Percentiles rank a stretch among this genome's conserved stretches.
Evolutionary conservation across 23 red algal genomes (phyloP).

Genomic region (Gracilariopsis chorda): DNA sequence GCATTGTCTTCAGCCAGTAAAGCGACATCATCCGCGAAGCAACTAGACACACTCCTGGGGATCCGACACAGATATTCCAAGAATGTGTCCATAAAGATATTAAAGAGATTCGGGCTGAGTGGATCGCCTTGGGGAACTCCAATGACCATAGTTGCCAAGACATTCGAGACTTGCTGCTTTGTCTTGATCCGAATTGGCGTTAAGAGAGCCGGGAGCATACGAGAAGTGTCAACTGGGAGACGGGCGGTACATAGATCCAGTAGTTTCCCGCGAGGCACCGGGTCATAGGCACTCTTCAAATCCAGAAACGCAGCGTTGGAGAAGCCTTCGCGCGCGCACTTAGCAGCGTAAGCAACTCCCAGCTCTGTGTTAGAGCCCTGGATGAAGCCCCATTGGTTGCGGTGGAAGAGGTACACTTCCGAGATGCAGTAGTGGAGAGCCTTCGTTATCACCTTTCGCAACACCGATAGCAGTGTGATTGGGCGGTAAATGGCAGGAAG

Average conservation of each 20-base stretch:
- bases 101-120: constrained; percentile 11
- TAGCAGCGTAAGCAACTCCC: neutral
- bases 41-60: neutral
- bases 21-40: constrained; percentile 26
- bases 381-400: constrained; percentile 9
- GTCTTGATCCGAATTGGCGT: neutral
- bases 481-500: neutral
- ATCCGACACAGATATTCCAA: neutral
- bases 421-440: neutral
- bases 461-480: neutral
- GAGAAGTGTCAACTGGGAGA: neutral
- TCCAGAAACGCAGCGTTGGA: neutral
- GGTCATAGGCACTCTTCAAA: neutral
- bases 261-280: constrained; percentile 1
- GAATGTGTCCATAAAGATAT: constrained; percentile 36
- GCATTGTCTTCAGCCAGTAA: neutral
- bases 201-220: neutral
- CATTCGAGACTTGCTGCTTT: neutral
- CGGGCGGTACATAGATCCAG: neutral
- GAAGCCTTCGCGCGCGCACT: neutral
- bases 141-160: neutral
- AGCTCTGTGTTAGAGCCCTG: constrained; percentile 14
- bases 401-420: neutral
- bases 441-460: neutral
- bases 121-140: constrained; percentile 29